These are phyloP conservation scores for Candida bentonensis DNA, from an alignment of 805 yeast genomes.

Conservation along the genomic window DNA sequence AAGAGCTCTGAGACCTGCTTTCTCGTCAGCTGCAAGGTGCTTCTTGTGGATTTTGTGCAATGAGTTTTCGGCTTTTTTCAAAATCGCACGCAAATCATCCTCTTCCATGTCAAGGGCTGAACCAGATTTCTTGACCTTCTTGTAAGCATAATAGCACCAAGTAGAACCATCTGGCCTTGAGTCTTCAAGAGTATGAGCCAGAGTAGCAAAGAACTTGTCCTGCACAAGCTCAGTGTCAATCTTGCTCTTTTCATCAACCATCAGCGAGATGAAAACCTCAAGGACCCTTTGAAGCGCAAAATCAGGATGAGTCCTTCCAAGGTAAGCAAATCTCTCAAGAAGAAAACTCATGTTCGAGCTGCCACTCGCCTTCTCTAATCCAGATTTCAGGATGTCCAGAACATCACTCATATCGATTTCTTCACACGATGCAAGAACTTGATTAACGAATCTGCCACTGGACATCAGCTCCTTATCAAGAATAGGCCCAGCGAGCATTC, in stretches of 20 bases:
- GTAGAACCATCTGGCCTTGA: slow-evolving; percentile 32
- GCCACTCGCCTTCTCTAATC: slow-evolving; percentile 18
- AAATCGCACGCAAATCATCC: slow-evolving; percentile 20
- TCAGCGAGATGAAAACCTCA: slow-evolving; percentile 2
- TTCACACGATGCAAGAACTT: slow-evolving; percentile 1
- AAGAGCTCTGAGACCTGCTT: slow-evolving; percentile 43
- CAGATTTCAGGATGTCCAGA: slow-evolving; percentile 9
- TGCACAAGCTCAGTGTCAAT: not conserved
- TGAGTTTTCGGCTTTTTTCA: slow-evolving; percentile 35
- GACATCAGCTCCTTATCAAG: slow-evolving; percentile 31
- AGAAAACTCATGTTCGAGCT: not conserved
- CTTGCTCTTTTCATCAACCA: slow-evolving; percentile 2
- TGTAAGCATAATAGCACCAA: slow-evolving; percentile 45
- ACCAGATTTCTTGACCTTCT: not conserved
- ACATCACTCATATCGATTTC: slow-evolving; percentile 11
- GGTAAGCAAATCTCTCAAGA: slow-evolving; percentile 12
- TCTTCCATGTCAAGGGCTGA: slow-evolving; percentile 10
- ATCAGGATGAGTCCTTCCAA: slow-evolving; percentile 15
- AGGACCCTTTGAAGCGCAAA: slow-evolving; percentile 4
- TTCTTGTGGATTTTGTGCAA: slow-evolving; percentile 31
- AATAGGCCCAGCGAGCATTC: slow-evolving; percentile 25
- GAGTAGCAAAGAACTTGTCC: slow-evolving; percentile 38
- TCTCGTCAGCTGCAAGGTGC: slow-evolving; percentile 22
- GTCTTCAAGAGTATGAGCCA: slow-evolving; percentile 40
- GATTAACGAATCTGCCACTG: slow-evolving; percentile 15